Conservation (phyloP, 345 rosid genomes). For the Salix viminalis region DNA sequence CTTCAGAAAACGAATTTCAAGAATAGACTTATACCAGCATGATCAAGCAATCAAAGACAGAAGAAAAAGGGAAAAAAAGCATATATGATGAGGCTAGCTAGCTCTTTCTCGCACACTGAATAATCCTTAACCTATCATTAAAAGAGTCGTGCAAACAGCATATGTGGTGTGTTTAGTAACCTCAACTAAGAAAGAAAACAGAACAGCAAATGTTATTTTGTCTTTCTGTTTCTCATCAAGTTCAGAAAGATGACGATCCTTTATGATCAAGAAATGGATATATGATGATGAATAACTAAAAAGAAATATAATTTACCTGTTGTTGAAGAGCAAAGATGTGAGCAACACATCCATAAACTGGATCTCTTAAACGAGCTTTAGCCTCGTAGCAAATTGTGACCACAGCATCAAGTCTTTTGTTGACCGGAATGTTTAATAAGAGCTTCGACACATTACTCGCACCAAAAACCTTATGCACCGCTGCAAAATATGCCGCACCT, state of each 20-base stretch:
- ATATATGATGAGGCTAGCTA: background rate
- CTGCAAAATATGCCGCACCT: slow-evolving; percentile 34
- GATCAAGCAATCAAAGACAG: background rate
- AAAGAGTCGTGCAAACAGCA: background rate
- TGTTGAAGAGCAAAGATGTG: slow-evolving; percentile 35
- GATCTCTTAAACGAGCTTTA: slow-evolving; percentile 27
- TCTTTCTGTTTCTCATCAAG: background rate
- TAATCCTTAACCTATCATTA: background rate
- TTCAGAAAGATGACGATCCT: background rate
- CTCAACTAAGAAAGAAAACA: background rate
- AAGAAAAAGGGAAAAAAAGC: background rate
- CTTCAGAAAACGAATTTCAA: background rate
- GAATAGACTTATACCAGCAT: background rate
- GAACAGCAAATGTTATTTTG: background rate
- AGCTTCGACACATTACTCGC: slow-evolving; percentile 33
- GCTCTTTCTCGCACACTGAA: no score
- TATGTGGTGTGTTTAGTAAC: background rate
- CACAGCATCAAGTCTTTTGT: slow-evolving; percentile 23
- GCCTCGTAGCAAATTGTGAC: slow-evolving; percentile 32
- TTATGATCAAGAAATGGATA: background rate
- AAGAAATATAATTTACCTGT: slow-evolving; percentile 15
- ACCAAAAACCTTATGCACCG: slow-evolving; percentile 34
- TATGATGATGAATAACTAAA: no score
- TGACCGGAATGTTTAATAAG: slow-evolving; percentile 23
- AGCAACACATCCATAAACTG: slow-evolving; percentile 33